Evolutionary conservation across 345 rosid species (phyloP).

Genomic region (Syzygium aromaticum): DNA sequence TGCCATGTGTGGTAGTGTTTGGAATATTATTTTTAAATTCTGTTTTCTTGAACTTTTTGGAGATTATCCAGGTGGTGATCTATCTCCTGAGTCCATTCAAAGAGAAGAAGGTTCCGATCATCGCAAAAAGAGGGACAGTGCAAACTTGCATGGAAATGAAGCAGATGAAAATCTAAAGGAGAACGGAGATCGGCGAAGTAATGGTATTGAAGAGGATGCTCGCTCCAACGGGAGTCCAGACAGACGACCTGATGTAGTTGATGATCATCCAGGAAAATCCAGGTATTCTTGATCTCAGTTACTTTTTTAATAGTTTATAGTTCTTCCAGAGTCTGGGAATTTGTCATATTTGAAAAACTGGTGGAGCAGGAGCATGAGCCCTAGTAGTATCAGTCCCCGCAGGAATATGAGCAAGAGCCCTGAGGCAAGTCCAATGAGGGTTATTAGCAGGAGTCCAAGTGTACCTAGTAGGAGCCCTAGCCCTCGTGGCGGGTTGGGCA

Average conservation of each 20-base stretch:
- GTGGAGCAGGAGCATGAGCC: conserved; percentile 48
- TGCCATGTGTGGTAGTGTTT: background rate
- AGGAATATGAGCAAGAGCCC: conserved; percentile 65
- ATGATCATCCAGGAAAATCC: conserved; percentile 81
- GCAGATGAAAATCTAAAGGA: conserved; percentile 39
- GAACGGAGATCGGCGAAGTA: conserved; percentile 50
- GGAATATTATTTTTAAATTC: background rate
- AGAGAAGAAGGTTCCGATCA: conserved; percentile 35
- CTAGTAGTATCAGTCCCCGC: conserved; percentile 75
- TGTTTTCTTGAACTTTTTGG: background rate
- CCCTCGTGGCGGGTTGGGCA: background rate
- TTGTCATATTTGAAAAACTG: background rate
- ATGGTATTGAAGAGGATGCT: conserved; percentile 36
- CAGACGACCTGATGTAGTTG: conserved; percentile 73
- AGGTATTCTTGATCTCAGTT: conserved; percentile 40
- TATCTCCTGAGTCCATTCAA: conserved; percentile 26
- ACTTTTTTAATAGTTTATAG: conserved; percentile 4
- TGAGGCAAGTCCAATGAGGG: conserved; percentile 42
- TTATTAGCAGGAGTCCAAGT: conserved; percentile 22
- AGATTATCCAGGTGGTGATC: conserved; percentile 20
- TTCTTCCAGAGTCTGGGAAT: conserved; percentile 16
- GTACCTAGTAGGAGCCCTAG: conserved; percentile 30
- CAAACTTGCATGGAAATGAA: conserved; percentile 33
- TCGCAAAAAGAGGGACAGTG: conserved; percentile 30
- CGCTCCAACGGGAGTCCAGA: conserved; percentile 50